These are phyloP conservation scores for Apodospora peruviana DNA, from an alignment of 495 filamentous ascomycete species.

Conservation along the genomic window DNA sequence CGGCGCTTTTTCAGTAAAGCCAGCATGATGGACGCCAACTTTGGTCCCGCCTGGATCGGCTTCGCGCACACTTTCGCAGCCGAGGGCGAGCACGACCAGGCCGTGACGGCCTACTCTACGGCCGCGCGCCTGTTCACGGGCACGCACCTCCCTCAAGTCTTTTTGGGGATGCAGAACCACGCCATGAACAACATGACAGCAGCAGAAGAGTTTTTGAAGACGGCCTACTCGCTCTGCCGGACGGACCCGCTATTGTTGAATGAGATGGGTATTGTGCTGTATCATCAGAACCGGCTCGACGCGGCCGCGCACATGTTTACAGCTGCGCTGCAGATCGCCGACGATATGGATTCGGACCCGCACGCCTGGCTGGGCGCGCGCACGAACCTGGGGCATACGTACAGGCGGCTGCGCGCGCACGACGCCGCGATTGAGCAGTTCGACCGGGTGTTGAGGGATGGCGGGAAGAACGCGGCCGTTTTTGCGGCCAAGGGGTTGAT, in stretches of 20 bases:
- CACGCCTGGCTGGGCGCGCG: slow-evolving; percentile 82
- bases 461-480: slow-evolving; percentile 65
- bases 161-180: slow-evolving; percentile 97
- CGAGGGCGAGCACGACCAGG: slow-evolving; percentile 98
- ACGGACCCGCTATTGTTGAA: slow-evolving; percentile 88
- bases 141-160: slow-evolving; percentile 92
- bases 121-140: slow-evolving; percentile 94
- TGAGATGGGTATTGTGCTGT: slow-evolving; percentile 89
- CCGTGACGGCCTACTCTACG: slow-evolving; percentile 95
- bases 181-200: slow-evolving; percentile 91
- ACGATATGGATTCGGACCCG: slow-evolving; percentile 73
- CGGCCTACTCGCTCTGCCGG: slow-evolving; percentile 70
- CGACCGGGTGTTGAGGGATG: slow-evolving; percentile 71
- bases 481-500: slow-evolving; percentile 71
- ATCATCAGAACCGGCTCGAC: slow-evolving; percentile 77
- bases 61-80: slow-evolving; percentile 99
- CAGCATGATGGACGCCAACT: slow-evolving; percentile 94
- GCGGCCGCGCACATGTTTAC: slow-evolving; percentile 69
- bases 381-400: slow-evolving; percentile 83
- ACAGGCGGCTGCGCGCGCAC: slow-evolving; percentile 64
- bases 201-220: slow-evolving; percentile 91
- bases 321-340: slow-evolving; percentile 67
- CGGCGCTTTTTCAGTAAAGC: slow-evolving; percentile 95
- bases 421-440: slow-evolving; percentile 72
- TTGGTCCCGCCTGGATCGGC: slow-evolving; percentile 96